Conservation (phyloP, 331 rosid genomes). For the Pyracantha coccinea region DNA sequence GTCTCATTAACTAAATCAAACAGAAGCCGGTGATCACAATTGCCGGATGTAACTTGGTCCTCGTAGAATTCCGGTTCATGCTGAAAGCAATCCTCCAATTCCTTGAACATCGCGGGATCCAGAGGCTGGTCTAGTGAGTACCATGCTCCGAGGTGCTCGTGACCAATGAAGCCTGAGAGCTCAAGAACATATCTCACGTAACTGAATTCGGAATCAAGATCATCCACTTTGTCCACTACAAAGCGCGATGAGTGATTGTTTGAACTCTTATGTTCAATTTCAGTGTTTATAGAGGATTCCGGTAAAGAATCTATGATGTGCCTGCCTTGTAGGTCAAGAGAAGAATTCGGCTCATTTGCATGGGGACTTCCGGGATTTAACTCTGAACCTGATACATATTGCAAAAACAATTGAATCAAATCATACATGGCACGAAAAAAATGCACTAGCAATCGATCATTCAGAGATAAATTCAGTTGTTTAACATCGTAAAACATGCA, state of each 20-base stretch:
- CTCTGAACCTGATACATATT: slow-evolving; percentile 25
- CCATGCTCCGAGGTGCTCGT: slow-evolving; percentile 30
- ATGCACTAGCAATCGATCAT: not conserved
- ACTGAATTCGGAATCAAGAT: slow-evolving; percentile 38
- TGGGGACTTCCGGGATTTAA: slow-evolving; percentile 5
- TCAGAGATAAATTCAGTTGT: not conserved
- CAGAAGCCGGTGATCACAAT: slow-evolving; percentile 47
- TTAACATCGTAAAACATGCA: not conserved
- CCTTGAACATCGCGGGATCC: slow-evolving; percentile 37
- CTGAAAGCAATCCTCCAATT: slow-evolving; percentile 26
- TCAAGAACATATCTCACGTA: slow-evolving; percentile 57
- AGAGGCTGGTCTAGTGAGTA: slow-evolving; percentile 47
- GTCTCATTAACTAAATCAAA: slow-evolving; percentile 64
- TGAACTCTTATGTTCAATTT: slow-evolving; percentile 12
- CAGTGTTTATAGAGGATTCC: not conserved
- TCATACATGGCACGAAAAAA: not conserved
- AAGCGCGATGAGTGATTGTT: slow-evolving; percentile 5
- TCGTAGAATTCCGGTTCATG: slow-evolving; percentile 28
- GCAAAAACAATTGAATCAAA: slow-evolving; percentile 2
- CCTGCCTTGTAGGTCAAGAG: not conserved
- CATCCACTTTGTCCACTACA: slow-evolving; percentile 15
- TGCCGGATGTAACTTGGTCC: slow-evolving; percentile 9
- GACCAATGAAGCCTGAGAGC: slow-evolving; percentile 44
- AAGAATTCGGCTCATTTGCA: slow-evolving; percentile 17
- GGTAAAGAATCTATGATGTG: slow-evolving; percentile 11